phyloP scores from a whole-genome alignment of 345 rosid genomes.

The Eucalyptus melliodora region DNA sequence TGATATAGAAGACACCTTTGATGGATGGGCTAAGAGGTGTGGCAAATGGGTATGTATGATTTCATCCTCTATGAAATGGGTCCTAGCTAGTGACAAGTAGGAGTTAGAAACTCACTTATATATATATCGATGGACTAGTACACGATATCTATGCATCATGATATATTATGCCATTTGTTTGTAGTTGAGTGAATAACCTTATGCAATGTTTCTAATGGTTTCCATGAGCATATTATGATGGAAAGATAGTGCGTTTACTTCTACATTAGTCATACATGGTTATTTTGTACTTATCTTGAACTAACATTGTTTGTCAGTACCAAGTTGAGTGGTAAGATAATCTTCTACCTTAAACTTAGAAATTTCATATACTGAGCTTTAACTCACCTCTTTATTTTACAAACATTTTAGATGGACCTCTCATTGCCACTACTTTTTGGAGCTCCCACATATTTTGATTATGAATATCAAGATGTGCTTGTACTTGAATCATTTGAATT shows the following conservation, averaged over 20 bases:
- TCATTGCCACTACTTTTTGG: background rate
- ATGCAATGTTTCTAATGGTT: too few species aligned
- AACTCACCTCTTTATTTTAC: too few species aligned
- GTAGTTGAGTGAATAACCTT: too few species aligned
- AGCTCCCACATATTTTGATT: background rate
- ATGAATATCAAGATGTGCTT: background rate
- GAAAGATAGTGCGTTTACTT: too few species aligned
- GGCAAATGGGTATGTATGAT: background rate
- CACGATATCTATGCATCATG: too few species aligned
- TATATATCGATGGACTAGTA: too few species aligned
- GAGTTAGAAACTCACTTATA: background rate
- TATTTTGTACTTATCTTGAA: background rate
- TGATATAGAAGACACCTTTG: background rate
- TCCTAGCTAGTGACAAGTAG: background rate
- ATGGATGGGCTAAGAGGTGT: background rate
- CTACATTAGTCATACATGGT: background rate
- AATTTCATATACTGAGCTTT: too few species aligned
- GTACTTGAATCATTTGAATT: fast-evolving
- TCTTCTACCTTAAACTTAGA: too few species aligned
- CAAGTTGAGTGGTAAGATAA: background rate
- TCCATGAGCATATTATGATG: too few species aligned
- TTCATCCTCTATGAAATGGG: background rate
- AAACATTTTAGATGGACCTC: background rate
- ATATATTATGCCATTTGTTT: too few species aligned
- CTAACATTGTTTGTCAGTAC: background rate